Evolutionary conservation across 306 rosid species (phyloP).

Genomic region (Quercus robur): DNA sequence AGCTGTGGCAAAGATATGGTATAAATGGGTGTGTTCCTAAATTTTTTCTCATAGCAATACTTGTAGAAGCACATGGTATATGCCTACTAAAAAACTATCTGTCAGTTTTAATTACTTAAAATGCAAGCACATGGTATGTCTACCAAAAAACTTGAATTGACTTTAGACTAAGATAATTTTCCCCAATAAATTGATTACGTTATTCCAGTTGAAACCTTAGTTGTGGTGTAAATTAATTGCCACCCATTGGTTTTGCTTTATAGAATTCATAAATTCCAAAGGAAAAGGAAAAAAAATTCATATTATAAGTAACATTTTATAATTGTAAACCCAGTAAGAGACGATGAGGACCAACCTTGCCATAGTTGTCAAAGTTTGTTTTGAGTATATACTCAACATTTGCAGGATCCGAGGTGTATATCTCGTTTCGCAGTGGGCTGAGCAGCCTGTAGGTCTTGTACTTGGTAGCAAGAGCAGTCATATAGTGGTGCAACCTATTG

Average conservation of each 20-base stretch:
- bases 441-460: constrained; percentile 74
- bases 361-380: constrained; percentile 71
- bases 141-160: background rate
- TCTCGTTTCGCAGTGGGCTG: constrained; percentile 49
- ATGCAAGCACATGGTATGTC: no score
- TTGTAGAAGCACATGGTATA: no score
- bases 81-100: no score
- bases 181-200: background rate
- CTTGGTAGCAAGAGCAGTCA: constrained; percentile 73
- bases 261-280: no score
- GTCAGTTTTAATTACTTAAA: no score
- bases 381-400: constrained; percentile 85
- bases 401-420: constrained; percentile 67
- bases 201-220: background rate
- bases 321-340: background rate
- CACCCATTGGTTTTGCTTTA: background rate
- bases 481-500: constrained; percentile 65
- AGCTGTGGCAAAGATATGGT: no score
- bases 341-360: constrained; percentile 53
- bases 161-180: background rate
- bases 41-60: no score
- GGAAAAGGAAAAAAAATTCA: no score
- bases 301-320: no score
- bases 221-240: background rate
- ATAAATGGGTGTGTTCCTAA: no score